Evolutionary conservation across 331 rosid genomes (phyloP).

Genomic region (Quercus phellos): DNA sequence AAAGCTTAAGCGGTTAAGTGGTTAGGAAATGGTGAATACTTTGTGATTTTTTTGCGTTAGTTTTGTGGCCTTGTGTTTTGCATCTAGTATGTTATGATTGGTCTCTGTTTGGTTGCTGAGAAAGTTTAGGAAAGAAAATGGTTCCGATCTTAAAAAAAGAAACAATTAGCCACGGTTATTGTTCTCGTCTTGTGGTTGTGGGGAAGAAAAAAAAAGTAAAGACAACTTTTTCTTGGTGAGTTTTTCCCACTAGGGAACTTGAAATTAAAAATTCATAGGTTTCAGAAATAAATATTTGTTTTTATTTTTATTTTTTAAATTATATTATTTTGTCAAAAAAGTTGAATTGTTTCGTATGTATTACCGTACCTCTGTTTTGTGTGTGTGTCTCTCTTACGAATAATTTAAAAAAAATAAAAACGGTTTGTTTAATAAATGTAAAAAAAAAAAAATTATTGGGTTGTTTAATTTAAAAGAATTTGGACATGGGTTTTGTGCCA

Average conservation of each 20-base stretch:
- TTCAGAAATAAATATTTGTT: neutral
- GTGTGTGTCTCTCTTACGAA: too few relatives aligned
- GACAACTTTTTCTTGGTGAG: neutral
- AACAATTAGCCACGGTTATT: neutral
- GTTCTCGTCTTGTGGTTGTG: neutral
- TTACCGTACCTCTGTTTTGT: too few relatives aligned
- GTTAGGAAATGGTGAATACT: neutral
- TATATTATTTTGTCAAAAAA: neutral
- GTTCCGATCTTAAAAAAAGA: too few relatives aligned
- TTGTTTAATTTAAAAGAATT: neutral
- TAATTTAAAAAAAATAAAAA: neutral
- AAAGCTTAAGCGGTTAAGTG: too few relatives aligned
- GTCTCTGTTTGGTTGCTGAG: constrained; percentile 4
- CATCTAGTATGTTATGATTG: neutral
- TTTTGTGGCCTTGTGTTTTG: neutral
- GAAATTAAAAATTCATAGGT: neutral
- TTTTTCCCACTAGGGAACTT: neutral
- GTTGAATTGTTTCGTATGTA: neutral
- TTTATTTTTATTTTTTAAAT: neutral
- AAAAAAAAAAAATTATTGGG: neutral
- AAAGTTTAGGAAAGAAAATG: neutral
- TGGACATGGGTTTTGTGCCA: neutral
- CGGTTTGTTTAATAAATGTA: neutral
- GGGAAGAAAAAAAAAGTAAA: too few relatives aligned
- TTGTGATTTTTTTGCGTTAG: neutral